Evolutionary conservation across 2,329 filamentous ascomycete species (phyloP).

Genomic region (Ophiostoma sp.): DNA sequence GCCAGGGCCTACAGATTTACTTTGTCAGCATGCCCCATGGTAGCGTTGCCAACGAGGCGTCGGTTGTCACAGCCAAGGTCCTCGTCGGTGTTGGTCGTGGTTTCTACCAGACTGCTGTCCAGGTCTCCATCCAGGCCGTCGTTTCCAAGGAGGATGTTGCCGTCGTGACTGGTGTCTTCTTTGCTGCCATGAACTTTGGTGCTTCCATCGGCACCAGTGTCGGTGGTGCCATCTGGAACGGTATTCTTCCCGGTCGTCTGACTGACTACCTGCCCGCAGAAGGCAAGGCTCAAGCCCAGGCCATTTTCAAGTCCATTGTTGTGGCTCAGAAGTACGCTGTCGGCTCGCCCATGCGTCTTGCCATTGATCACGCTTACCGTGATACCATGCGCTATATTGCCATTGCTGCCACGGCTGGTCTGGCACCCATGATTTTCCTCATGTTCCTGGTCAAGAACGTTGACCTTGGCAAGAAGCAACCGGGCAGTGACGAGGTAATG

Average conservation of each 20-base stretch:
- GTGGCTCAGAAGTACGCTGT: constrained; percentile 43
- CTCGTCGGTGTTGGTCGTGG: constrained; percentile 64
- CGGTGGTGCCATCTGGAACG: constrained; percentile 63
- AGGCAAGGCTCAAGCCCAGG: constrained; percentile 40
- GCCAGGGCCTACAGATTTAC: constrained; percentile 56
- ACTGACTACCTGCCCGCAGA: constrained; percentile 27
- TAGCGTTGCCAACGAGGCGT: constrained; percentile 46
- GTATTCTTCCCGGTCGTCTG: constrained; percentile 48
- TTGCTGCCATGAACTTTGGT: constrained; percentile 62
- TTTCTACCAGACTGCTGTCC: constrained; percentile 55
- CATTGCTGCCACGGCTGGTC: constrained; percentile 11
- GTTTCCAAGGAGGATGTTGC: constrained; percentile 56
- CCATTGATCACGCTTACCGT: constrained; percentile 47
- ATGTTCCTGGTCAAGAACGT: constrained; percentile 26
- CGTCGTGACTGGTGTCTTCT: constrained; percentile 62
- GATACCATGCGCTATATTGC: constrained; percentile 48
- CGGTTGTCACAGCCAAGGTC: constrained; percentile 62
- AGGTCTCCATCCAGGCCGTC: constrained; percentile 46
- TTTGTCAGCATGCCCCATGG: constrained; percentile 60
- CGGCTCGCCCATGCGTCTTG: constrained; percentile 45
- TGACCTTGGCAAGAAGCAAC: constrained; percentile 3
- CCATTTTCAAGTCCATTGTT: constrained; percentile 29
- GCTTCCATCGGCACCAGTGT: constrained; percentile 59
- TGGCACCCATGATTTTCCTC: constrained; percentile 20
- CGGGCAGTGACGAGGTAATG: not conserved